Conservation (phyloP, 352 stramenopile species). For the Phytophthora pini region DNA sequence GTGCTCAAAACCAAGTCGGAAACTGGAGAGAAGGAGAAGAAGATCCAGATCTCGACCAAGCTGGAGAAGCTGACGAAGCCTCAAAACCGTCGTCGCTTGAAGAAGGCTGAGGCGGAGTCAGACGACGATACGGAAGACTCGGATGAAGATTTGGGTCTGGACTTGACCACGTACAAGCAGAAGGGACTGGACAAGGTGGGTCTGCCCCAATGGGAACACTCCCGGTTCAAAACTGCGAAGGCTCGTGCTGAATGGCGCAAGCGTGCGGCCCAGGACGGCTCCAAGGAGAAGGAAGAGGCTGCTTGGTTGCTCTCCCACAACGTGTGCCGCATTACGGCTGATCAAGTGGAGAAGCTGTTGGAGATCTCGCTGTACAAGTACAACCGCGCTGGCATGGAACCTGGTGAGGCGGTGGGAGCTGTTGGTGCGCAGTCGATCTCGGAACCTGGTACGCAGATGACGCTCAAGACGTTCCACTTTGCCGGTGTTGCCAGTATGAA, state of each 20-base stretch:
- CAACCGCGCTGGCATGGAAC: conserved; percentile 90
- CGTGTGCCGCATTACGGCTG: conserved; percentile 89
- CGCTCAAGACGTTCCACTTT: conserved; percentile 99
- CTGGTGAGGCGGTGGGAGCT: conserved; percentile 97
- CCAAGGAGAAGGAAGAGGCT: conserved; percentile 71
- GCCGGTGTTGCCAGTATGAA: conserved; percentile 99
- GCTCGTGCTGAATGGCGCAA: conserved; percentile 62
- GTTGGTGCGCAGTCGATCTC: conserved; percentile 98
- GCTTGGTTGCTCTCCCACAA: conserved; percentile 90
- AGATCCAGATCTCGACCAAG: conserved; percentile 66
- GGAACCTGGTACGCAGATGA: conserved; percentile 97
- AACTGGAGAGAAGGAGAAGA: conserved; percentile 48
- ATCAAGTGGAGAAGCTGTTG: conserved; percentile 81
- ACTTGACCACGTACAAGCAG: conserved; percentile 65
- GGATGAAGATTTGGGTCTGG: conserved; percentile 53
- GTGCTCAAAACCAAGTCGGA: conserved; percentile 34
- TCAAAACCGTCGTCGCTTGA: conserved; percentile 50
- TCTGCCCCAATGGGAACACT: conserved; percentile 58
- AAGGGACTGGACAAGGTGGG: conserved; percentile 75
- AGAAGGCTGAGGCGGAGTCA: conserved; percentile 53
- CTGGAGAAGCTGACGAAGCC: conserved; percentile 67
- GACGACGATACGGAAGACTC: conserved; percentile 59
- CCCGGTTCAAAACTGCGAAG: conserved; percentile 62
- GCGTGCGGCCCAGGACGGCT: conserved; percentile 55
- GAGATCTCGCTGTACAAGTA: conserved; percentile 87